Evolutionary conservation across 352 stramenopile genomes (phyloP), one percentile per base, ranked within the genome.

Genomic region (Phytopythium helicoides): DNA sequence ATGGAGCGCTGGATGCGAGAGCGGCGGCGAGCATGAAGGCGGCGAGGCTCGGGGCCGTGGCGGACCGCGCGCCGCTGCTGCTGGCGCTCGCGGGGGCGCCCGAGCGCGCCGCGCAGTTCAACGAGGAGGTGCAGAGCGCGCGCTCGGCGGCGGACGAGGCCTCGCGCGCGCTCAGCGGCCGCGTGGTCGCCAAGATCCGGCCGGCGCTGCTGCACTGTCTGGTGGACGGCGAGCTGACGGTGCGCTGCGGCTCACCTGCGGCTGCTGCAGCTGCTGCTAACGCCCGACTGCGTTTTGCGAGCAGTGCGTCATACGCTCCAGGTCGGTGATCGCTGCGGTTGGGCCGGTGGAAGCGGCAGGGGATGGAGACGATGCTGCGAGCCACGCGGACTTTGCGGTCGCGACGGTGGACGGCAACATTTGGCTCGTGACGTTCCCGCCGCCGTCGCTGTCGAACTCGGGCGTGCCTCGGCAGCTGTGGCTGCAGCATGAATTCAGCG

Each of bases 131-230:
- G n/a, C n/a, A n/a, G n/a, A n/a, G n/a, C n/a, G n/a, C n/a, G n/a
- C n/a, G n/a, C n/a, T n/a, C n/a, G n/a, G n/a, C n/a, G n/a, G n/a
- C 28, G 28, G 28, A 33, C 28, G 28, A 33, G 28, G 5, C 28
- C 5, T 9, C 28, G 5, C 28, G 28, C 28, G 28, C 28, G 5
- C 28, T 9, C 9, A 9, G 28, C 28, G 28, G 28, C 28, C 62
- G 35, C 16, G 52, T 71, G 3, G 53, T 70, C 2, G 72, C 71
- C 28, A 84, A 86, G 59, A 60, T 86, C 22, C 71, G 73, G 6
- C 50, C 77, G 3, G 56, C 11, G 0, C 46, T 86, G 38, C 51
- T 82, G 46, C 80, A 90, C 41, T 76, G 68, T 40, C 52, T 90
- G 16, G 65, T 67, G 12, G 63, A 74, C 33, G 65, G 66, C 9